These are phyloP conservation scores for Mediolabrus comicus DNA, from an alignment of 108 stramenopile genomes.

Conservation along the genomic window DNA sequence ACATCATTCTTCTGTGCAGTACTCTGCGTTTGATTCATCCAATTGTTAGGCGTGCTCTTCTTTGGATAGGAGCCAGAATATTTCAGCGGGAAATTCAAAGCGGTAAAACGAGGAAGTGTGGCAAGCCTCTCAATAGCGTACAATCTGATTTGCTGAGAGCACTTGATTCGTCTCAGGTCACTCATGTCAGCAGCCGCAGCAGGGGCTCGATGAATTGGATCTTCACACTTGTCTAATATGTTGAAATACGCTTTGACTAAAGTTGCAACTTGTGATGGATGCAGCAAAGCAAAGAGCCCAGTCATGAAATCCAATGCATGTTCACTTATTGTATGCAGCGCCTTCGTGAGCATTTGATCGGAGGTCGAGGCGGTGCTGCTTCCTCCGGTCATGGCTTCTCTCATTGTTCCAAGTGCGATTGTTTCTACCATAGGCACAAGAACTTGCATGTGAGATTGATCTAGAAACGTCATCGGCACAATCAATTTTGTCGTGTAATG, in stretches of 20 bases:
- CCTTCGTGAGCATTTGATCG: constrained; percentile 43
- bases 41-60: constrained; percentile 15
- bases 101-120: constrained; percentile 62
- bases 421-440: constrained; percentile 69
- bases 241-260: constrained; percentile 58
- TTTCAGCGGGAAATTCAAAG: constrained; percentile 74
- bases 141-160: constrained; percentile 69
- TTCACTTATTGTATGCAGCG: constrained; percentile 35
- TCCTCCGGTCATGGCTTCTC: constrained; percentile 49
- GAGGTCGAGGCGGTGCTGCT: constrained; percentile 27
- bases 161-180: constrained; percentile 30
- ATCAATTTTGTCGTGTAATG: constrained; percentile 24
- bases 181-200: background rate
- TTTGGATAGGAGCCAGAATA: constrained; percentile 36
- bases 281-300: constrained; percentile 67
- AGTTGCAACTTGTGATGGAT: constrained; percentile 66
- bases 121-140: constrained; percentile 72
- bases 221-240: constrained; percentile 61
- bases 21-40: constrained; percentile 25
- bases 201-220: constrained; percentile 9
- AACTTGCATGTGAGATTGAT: constrained; percentile 64
- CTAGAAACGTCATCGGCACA: constrained; percentile 55
- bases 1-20: background rate
- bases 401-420: constrained; percentile 61
- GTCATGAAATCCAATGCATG: constrained; percentile 66